These are phyloP conservation scores for Candida sithepensis DNA, from an alignment of 805 yeast genomes.

Conservation along the genomic window DNA sequence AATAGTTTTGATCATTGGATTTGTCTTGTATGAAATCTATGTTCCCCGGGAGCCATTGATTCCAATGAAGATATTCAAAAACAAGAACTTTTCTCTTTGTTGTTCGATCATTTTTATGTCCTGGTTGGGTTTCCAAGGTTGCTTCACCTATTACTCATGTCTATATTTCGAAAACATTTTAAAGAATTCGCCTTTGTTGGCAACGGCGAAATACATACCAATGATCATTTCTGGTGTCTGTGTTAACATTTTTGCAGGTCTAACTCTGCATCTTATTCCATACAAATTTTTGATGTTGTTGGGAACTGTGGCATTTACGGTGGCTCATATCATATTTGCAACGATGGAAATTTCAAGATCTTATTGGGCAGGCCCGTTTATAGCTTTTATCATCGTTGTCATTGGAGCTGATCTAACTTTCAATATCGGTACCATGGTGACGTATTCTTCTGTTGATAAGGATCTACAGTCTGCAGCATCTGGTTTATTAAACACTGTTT, in stretches of 20 bases:
- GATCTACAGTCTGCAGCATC: slow-evolving; percentile 37
- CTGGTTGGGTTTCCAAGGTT: slow-evolving; percentile 38
- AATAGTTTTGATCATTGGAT: slow-evolving; percentile 23
- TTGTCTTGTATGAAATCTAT: slow-evolving; percentile 34
- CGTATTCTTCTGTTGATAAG: slow-evolving; percentile 32
- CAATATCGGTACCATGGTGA: slow-evolving; percentile 38
- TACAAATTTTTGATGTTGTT: slow-evolving; percentile 32
- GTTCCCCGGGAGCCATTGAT: slow-evolving; percentile 35
- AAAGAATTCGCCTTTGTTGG: slow-evolving; percentile 32
- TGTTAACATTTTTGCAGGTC: slow-evolving; percentile 38
- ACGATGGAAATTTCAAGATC: slow-evolving; percentile 26
- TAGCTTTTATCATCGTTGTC: slow-evolving; percentile 31
- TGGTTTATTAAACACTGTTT: slow-evolving; percentile 37
- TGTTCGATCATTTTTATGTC: slow-evolving; percentile 31
- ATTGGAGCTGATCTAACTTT: slow-evolving; percentile 41
- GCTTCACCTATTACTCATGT: slow-evolving; percentile 31
- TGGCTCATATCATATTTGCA: slow-evolving; percentile 35
- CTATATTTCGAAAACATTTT: slow-evolving; percentile 36
- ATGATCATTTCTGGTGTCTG: slow-evolving; percentile 34
- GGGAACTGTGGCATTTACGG: slow-evolving; percentile 28
- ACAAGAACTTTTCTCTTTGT: slow-evolving; percentile 31
- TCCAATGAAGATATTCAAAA: slow-evolving; percentile 38
- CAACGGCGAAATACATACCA: slow-evolving; percentile 36
- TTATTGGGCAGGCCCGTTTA: slow-evolving; percentile 42
- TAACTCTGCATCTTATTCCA: slow-evolving; percentile 35